A percentile compares a stretch with the other conserved stretches of the same genome.
Evolutionary conservation across 2,329 filamentous ascomycete species (phyloP).

Genomic region (Xylaria sp.): DNA sequence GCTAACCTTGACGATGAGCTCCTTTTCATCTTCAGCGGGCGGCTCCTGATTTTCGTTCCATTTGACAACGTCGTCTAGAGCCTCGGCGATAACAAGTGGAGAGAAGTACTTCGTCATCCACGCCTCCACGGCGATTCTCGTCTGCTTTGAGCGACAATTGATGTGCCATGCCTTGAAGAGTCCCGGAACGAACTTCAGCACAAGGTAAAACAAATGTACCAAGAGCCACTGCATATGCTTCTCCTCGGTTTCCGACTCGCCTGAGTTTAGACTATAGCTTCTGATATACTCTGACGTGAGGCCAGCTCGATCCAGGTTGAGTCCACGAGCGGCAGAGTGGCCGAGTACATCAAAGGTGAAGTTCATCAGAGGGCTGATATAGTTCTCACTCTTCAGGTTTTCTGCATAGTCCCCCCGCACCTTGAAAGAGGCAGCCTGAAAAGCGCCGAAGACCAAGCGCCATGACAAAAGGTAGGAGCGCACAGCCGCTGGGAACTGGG

Average conservation of each 20-base stretch:
- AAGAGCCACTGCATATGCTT: conserved; percentile 77
- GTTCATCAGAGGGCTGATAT: conserved; percentile 63
- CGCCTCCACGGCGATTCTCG: conserved; percentile 67
- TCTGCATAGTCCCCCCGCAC: conserved; percentile 77
- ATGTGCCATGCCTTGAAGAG: conserved; percentile 83
- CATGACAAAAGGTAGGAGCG: conserved; percentile 83
- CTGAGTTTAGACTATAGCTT: conserved; percentile 47
- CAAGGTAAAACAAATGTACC: conserved; percentile 79
- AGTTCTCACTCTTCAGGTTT: conserved; percentile 68
- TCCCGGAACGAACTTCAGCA: conserved; percentile 69
- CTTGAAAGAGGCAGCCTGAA: conserved; percentile 70
- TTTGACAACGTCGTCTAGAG: conserved; percentile 59
- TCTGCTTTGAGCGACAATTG: conserved; percentile 73
- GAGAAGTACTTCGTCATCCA: conserved; percentile 88
- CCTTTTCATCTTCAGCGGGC: conserved; percentile 47
- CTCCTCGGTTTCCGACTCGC: conserved; percentile 57
- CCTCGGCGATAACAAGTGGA: conserved; percentile 59
- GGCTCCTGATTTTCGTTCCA: conserved; percentile 57
- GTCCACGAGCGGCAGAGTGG: conserved; percentile 64
- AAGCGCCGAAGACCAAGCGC: conserved; percentile 85
- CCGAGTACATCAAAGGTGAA: conserved; percentile 83
- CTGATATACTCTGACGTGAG: conserved; percentile 54
- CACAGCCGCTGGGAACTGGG: conserved; percentile 62
- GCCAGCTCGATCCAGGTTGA: conserved; percentile 65
- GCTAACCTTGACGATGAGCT: conserved; percentile 64